A percentile compares a stretch with the other conserved stretches of the same genome.
These are phyloP conservation scores for Sequoiadendron giganteum DNA, from an alignment of 75 land plant genomes.

Conservation along the genomic window DNA sequence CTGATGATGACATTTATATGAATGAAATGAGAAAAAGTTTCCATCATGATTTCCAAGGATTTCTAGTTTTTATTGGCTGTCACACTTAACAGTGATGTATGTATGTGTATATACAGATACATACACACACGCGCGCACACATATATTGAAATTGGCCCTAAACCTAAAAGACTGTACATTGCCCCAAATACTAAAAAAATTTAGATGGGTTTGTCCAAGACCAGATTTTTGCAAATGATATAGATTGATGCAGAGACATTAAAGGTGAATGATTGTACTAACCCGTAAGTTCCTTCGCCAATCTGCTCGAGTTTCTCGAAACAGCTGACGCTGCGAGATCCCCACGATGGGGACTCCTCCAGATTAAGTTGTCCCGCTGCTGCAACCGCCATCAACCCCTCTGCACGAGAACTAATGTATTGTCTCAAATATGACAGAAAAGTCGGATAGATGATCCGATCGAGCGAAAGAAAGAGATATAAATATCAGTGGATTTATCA, in stretches of 20 bases:
- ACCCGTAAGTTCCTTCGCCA: constrained; percentile 98
- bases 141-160: background rate
- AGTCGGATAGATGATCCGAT: too few species aligned
- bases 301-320: constrained; percentile 93
- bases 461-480: too few species aligned
- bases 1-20: too few species aligned
- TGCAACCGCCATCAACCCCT: constrained; percentile 58
- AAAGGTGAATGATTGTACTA: background rate
- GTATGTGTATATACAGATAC: too few species aligned
- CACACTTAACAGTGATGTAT: too few species aligned
- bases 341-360: constrained; percentile 76
- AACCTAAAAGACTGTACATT: background rate
- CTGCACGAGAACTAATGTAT: background rate
- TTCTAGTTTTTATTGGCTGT: too few species aligned
- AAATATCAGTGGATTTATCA: too few species aligned
- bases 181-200: background rate
- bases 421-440: too few species aligned
- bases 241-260: background rate
- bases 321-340: constrained; percentile 80
- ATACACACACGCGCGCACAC: too few species aligned
- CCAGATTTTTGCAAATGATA: background rate
- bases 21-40: too few species aligned
- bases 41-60: too few species aligned
- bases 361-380: constrained; percentile 70
- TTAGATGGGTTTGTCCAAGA: background rate